Evolutionary conservation across 192 early-diverging fungal genomes (phyloP).

Genomic region (Coemansia sp.): DNA sequence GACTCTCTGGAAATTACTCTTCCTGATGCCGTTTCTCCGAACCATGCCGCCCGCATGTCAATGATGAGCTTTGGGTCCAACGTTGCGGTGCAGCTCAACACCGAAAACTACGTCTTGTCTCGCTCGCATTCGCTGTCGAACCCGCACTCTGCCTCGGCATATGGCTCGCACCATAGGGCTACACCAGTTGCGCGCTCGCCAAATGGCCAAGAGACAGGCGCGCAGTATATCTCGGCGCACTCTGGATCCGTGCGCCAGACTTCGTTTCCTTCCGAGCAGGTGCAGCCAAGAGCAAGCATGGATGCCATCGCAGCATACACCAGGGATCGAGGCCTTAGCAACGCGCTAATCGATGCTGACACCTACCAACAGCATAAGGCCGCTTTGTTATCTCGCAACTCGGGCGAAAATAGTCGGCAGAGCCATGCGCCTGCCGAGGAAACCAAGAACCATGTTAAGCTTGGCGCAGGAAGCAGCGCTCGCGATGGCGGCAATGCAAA

Average conservation of each 20-base stretch:
- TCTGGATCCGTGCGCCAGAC: slow-evolving; percentile 21
- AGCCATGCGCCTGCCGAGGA: neutral
- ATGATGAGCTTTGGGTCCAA: slow-evolving; percentile 47
- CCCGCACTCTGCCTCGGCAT: slow-evolving; percentile 27
- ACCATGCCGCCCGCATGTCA: slow-evolving; percentile 29
- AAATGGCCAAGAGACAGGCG: slow-evolving; percentile 15
- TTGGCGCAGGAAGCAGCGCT: too few relatives aligned
- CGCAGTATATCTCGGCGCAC: slow-evolving; percentile 18
- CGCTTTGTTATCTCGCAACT: neutral
- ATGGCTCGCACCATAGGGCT: slow-evolving; percentile 15
- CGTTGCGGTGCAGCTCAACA: slow-evolving; percentile 37
- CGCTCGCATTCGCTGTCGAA: slow-evolving; percentile 42
- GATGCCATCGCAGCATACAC: slow-evolving; percentile 26
- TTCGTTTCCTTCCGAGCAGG: slow-evolving; percentile 16
- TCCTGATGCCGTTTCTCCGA: slow-evolving; percentile 20
- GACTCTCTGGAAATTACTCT: slow-evolving; percentile 23
- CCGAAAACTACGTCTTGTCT: slow-evolving; percentile 12
- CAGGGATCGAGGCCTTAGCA: neutral
- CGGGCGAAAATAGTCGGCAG: neutral
- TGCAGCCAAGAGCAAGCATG: slow-evolving; percentile 26
- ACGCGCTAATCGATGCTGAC: slow-evolving; percentile 3
- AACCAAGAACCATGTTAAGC: neutral
- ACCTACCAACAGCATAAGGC: neutral
- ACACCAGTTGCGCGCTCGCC: slow-evolving; percentile 32
- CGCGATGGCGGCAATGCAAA: neutral